phyloP scores from a whole-genome alignment of 2,329 filamentous ascomycete species.

The Neoscytalidium dimidiatum region DNA sequence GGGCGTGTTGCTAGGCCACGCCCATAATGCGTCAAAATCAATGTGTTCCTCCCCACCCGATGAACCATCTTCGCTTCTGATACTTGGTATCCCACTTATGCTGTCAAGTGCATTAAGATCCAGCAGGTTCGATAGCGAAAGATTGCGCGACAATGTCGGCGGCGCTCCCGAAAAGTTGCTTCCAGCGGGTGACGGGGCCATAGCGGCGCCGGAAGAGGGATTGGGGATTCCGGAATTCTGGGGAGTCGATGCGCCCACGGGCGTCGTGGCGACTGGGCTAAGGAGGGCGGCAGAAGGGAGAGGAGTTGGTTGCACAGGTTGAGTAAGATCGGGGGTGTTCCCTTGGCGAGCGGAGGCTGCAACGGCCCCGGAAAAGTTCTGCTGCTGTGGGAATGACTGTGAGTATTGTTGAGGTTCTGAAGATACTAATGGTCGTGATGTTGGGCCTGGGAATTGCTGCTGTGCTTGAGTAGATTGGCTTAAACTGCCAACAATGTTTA shows the following conservation, averaged over 20 bases:
- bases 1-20: constrained; percentile 40
- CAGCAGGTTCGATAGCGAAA: constrained; percentile 37
- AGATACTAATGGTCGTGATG: not conserved
- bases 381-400: not conserved
- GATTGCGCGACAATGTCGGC: constrained; percentile 8
- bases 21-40: constrained; percentile 45
- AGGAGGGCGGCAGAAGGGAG: not conserved
- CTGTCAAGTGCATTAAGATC: constrained; percentile 39
- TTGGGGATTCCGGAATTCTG: not conserved
- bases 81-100: constrained; percentile 24
- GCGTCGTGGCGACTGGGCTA: constrained; percentile 31
- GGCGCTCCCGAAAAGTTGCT: not conserved
- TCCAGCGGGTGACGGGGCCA: constrained; percentile 27
- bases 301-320: not conserved
- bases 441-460: constrained; percentile 10
- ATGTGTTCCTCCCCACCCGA: constrained; percentile 39
- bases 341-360: constrained; percentile 12
- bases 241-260: constrained; percentile 16
- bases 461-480: constrained; percentile 21
- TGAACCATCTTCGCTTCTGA: constrained; percentile 34
- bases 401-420: not conserved
- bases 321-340: not conserved
- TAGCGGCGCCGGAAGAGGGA: constrained; percentile 11
- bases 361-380: not conserved
- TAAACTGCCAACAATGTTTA: not conserved